Base-by-base conservation (phyloP, 371 early-diverging fungal genomes). In the Homolaphlyctis polyrhiza region DNA sequence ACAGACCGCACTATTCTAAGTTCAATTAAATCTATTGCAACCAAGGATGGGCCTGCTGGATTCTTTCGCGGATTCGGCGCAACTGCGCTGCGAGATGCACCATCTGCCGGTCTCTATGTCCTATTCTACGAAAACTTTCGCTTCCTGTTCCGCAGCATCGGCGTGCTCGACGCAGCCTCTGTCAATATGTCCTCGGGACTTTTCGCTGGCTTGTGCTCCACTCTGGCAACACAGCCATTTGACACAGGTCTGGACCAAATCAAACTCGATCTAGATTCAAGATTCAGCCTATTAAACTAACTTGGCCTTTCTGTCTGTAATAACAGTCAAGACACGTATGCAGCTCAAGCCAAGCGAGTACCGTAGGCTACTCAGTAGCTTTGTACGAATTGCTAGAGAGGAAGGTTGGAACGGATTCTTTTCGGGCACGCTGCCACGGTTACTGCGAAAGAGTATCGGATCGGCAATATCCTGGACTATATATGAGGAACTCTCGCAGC, bases 101-200 rank as follows among this genome's bases (percentile, higher is more conserved):
- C 98, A 23, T 87, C 91, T 73, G 94, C 98, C 25, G 98, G 97
- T 13, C 83, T 95, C n/a, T 96, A 96, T 69, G 80, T 97, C 18
- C 80, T 90, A n/a, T 84, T 94, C 60, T 97, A 97, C 69, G 96
- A 96, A 72, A 75, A 85, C 48, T 48, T 52, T 14, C 71, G 71
- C 49, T 30, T 54, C 4, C 18, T 64, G n/a, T 23, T 71, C 0
- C 14, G 47, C 32, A 34, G 67, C 62, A 35, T 25, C 63, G 60
- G 18, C 2, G 8, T 33, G 16, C 13, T 11, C 21, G n/a, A 6
- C 11, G 25, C 25, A 39, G 32, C 27, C 6, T 32, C 11, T 18
- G 60, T 16, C 13, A n/a, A 25, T 25, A 35, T 33, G 23, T 23
- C 34, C 25, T 3, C 57, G 25, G 57, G 32, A 6, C 4, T 30